Base-by-base conservation (phyloP, 768 basidiomycete genomes). In the Piloderma croceum region DNA sequence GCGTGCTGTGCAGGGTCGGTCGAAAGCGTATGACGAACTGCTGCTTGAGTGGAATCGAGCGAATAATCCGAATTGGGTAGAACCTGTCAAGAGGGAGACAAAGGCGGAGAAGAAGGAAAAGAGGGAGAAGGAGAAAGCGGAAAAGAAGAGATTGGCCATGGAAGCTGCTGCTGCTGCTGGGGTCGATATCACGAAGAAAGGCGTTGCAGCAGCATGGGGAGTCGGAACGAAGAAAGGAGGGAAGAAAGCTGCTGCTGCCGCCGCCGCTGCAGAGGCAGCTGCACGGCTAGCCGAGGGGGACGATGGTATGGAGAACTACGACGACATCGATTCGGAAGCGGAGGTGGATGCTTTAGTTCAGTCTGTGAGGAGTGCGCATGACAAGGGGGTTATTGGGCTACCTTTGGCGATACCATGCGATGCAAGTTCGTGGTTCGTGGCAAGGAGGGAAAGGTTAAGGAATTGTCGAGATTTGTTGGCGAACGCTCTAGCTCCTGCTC, bases 21-120 rank as follows among this genome's bases (percentile, higher is more conserved):
- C 88, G 1, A 75, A 83, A 38, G 60, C 66, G 6, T 98, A 90
- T 56, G 92, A 96, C 54, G 83, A 83, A 31, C 75, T 99, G 3
- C 73, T 93, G 13, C 72, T 90, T 19, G 93, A 97, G 38, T 98
- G 90, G 90, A 84, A 90, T 52, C 80, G 87, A 24, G 82, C 76
- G 19, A 74, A 90, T 55, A 90, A 91, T 46, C 90, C 89, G 11
- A 89, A 89, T 45, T 91, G 80, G 58, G 83, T 90, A 4, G 88
- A 90, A 54, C 90, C 88, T 0, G 83, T 88, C 19, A 90, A 90
- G 66, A 71, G 78, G 37, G 86, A 89, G 63, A 84, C 80, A 19
- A 91, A 91, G 53, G 83, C 81, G 6, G 88, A 90, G 67, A 82
- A 83, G 64, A 90, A 90, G 62, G 86, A 86, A 59, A 81, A 87